These are phyloP conservation scores for Poa annua DNA, from an alignment of 176 grass and related monocot genomes.

Conservation along the genomic window DNA sequence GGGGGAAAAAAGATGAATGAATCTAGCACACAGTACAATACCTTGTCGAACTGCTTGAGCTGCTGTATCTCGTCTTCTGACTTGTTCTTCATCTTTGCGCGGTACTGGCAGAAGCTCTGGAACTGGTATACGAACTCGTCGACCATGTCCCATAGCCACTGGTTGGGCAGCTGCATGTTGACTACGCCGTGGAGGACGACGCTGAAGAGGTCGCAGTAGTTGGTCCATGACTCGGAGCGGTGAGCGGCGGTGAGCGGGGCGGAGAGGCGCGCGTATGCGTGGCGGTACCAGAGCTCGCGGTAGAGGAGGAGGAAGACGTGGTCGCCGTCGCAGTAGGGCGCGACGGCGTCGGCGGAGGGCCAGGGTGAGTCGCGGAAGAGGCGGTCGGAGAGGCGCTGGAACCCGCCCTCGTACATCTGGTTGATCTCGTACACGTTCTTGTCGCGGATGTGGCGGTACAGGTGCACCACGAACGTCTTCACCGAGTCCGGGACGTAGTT, in stretches of 20 bases:
- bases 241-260: slow-evolving; percentile 62
- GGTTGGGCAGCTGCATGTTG: slow-evolving; percentile 99
- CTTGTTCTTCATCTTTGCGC: slow-evolving; percentile 89
- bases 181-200: slow-evolving; percentile 94
- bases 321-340: slow-evolving; percentile 87
- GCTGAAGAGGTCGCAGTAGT: slow-evolving; percentile 94
- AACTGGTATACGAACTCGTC: slow-evolving; percentile 99
- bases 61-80: slow-evolving; percentile 82
- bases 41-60: slow-evolving; percentile 86
- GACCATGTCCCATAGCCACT: slow-evolving; percentile 99
- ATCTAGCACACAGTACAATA: neutral
- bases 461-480: slow-evolving; percentile 93
- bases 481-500: slow-evolving; percentile 95
- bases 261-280: slow-evolving; percentile 77
- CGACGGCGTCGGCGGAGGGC: slow-evolving; percentile 78
- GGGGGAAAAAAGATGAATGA: neutral
- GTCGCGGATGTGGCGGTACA: slow-evolving; percentile 96
- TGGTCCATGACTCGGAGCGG: slow-evolving; percentile 89
- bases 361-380: slow-evolving; percentile 91
- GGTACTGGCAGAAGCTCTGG: slow-evolving; percentile 96
- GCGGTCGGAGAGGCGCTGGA: slow-evolving; percentile 90
- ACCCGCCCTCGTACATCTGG: slow-evolving; percentile 99
- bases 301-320: slow-evolving; percentile 98
- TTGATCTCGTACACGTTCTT: slow-evolving; percentile 99
- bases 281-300: slow-evolving; percentile 97